Evolutionary conservation across 2,329 filamentous ascomycete species (phyloP).

Genomic region (Periconia macrospinosa): DNA sequence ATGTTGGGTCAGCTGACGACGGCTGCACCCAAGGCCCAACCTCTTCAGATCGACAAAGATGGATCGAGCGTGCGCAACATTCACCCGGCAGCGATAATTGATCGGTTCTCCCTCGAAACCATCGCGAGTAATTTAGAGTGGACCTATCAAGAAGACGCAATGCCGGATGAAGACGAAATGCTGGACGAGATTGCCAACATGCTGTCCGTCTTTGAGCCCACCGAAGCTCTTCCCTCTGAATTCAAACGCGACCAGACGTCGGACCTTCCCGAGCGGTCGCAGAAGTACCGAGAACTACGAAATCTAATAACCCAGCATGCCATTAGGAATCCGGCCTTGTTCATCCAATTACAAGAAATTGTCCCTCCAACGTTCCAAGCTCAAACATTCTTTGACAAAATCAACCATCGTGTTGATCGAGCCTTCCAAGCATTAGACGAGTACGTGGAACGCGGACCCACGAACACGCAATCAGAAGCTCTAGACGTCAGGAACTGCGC

Average conservation of each 20-base stretch:
- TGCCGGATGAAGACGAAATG: slow-evolving; percentile 33
- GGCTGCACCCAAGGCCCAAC: slow-evolving; percentile 24
- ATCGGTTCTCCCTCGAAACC: slow-evolving; percentile 25
- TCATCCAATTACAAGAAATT: slow-evolving; percentile 28
- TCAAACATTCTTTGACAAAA: slow-evolving; percentile 40
- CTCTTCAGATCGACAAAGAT: slow-evolving; percentile 33
- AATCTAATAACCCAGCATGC: slow-evolving; percentile 33
- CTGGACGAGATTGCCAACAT: slow-evolving; percentile 35
- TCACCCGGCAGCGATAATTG: slow-evolving; percentile 32
- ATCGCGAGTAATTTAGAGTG: slow-evolving; percentile 34
- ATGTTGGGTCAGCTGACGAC: slow-evolving; percentile 38
- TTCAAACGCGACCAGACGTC: slow-evolving; percentile 26
- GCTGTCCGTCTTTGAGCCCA: slow-evolving; percentile 42
- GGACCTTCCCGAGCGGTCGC: slow-evolving; percentile 28
- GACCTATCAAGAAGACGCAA: slow-evolving; percentile 30
- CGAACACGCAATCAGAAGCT: slow-evolving; percentile 21
- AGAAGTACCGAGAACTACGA: slow-evolving; percentile 35
- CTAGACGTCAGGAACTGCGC: slow-evolving; percentile 36
- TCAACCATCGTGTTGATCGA: slow-evolving; percentile 30
- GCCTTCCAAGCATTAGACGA: slow-evolving; percentile 34
- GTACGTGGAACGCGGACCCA: slow-evolving; percentile 32
- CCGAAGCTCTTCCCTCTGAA: slow-evolving; percentile 36
- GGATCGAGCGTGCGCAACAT: slow-evolving; percentile 36
- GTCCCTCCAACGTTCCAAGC: slow-evolving; percentile 36
- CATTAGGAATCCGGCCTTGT: slow-evolving; percentile 27